phyloP scores from a whole-genome alignment of 208 protist species.

The Trypanosoma cruzi region DNA sequence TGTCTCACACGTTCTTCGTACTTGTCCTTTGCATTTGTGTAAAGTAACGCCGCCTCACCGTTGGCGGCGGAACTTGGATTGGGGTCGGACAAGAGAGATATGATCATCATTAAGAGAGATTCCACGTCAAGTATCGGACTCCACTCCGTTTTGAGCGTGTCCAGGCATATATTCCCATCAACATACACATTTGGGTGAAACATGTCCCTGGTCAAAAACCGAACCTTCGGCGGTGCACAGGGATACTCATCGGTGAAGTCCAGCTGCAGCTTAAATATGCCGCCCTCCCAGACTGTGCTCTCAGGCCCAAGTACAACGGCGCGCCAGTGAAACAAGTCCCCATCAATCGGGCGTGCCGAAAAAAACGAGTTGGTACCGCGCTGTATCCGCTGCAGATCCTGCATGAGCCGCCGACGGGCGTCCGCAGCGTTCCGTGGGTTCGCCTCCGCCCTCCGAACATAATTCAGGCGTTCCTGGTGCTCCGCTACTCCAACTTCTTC shows the following conservation, averaged over 20 bases:
- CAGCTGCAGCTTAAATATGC: slow-evolving; percentile 84
- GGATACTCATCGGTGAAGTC: slow-evolving; percentile 87
- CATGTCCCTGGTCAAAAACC: slow-evolving; percentile 97
- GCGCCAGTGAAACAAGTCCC: slow-evolving; percentile 84
- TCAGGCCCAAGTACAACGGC: slow-evolving; percentile 84
- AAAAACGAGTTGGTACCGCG: slow-evolving; percentile 44
- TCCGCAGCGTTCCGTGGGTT: slow-evolving; percentile 39
- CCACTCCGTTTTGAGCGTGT: slow-evolving; percentile 99
- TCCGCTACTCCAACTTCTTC: too few relatives aligned
- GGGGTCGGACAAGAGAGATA: slow-evolving; percentile 99
- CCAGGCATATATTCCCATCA: slow-evolving; percentile 98
- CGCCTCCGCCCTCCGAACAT: not conserved
- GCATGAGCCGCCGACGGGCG: slow-evolving; percentile 75
- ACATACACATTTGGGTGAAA: slow-evolving; percentile 99
- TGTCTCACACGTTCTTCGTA: slow-evolving; percentile 91
- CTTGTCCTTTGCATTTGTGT: slow-evolving; percentile 93
- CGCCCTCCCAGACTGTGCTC: slow-evolving; percentile 87
- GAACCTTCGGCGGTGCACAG: slow-evolving; percentile 96
- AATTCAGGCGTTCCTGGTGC: not conserved
- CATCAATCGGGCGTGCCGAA: slow-evolving; percentile 63
- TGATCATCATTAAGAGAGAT: slow-evolving; percentile 99
- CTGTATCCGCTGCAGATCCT: slow-evolving; percentile 59
- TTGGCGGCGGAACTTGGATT: slow-evolving; percentile 99
- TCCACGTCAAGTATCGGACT: slow-evolving; percentile 98
- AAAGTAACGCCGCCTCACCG: slow-evolving; percentile 96